Base-by-base conservation (phyloP, 768 basidiomycete species). In the Gelatoporia subvermispora region DNA sequence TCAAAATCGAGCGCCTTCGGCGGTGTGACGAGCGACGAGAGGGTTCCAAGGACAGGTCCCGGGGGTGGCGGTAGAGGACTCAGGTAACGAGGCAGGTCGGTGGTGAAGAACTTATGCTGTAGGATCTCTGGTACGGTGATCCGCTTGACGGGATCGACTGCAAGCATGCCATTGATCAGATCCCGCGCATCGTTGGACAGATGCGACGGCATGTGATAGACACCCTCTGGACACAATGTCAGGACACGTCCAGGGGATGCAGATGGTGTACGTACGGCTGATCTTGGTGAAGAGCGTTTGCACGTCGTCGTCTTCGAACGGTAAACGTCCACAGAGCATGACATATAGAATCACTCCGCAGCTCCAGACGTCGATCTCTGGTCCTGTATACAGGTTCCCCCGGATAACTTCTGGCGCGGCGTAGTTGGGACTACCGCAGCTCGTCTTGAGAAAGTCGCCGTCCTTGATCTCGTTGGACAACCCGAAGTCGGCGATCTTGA, bases 401-500 rank as follows among this genome's bases (percentile, higher is more conserved):
- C 86, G 81, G 55, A 99, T 96, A 60, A 99, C 95, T 63, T 99
- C 96, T 1, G 96, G 96, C 0, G 96, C 95, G 47, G 96, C 96
- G 60, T 99, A 99, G 66, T 99, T 98, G 1, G 96, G 96, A 64
- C 91, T 93, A 1, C 96, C 95, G 65, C 96, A 99, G 57, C 91
- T 94, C 8, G 96, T 99, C 60, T 93, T 92, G 48, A 99, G 73
- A 67, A 97, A 98, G 62, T 93, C 92, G 1, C 95, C 96, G 59
- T 98, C 95, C 60, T 84, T 85, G 72, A 97, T 94, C 63, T 94
- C 88, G 65, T 94, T 97, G 2, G 90, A 90, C 45, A 99, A 74
- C 2, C 96, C 96, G 65, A 98, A 99, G 72, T 99, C 96, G n/a
- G 93, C 94, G 53, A 99, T 97, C 70, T 99, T 99, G 69, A 98